Base-by-base conservation (phyloP, 257 asterid genomes). In the Marsdenia floribunda region DNA sequence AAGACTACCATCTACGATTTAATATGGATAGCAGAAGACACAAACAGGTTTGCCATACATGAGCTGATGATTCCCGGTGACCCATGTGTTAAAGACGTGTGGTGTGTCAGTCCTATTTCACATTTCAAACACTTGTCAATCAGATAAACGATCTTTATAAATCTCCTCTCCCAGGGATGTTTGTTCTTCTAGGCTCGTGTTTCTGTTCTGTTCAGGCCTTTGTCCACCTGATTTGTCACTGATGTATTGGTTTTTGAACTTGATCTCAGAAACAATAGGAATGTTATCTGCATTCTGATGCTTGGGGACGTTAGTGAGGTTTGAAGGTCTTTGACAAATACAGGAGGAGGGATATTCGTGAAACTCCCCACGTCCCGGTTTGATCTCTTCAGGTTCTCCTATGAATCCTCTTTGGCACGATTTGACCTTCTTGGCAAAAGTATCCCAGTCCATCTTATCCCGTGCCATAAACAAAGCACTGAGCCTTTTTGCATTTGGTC, bases 311-410 rank as follows among this genome's bases (percentile, higher is more conserved):
- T 33, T 24, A 24, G 87, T 72, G 73, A 78, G 81, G 75, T 73
- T 82, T 73, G 85, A 82, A 73, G 93, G 91, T 78, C 83, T 90
- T 68, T 70, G 84, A 85, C 98, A 95, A 75, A 95, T 87, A 85
- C 99, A 95, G 3, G 96, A 73, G n/a, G 93, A 83, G 50, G 98
- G 99, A 70, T 82, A 92, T 79, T 95, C 99, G 6, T 95, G 96
- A 79, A 92, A 92, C 82, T 95, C 99, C 6, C 99, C 98, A 73
- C 96, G 87, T 59, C 99, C 99, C 2, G 93, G 94, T 82, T 79
- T 89, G 82, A 86, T 85, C 92, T 95, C 98, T 38, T 92, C 97
- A 0, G 98, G 98, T 73, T 95, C 99, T 75, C 99, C 99, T 91
- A 95, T 86, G 92, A 95, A 95, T 60, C 97, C 99, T 82, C 94